Base-by-base conservation (phyloP, 2,329 filamentous ascomycete genomes). In the Penicillium sp. region DNA sequence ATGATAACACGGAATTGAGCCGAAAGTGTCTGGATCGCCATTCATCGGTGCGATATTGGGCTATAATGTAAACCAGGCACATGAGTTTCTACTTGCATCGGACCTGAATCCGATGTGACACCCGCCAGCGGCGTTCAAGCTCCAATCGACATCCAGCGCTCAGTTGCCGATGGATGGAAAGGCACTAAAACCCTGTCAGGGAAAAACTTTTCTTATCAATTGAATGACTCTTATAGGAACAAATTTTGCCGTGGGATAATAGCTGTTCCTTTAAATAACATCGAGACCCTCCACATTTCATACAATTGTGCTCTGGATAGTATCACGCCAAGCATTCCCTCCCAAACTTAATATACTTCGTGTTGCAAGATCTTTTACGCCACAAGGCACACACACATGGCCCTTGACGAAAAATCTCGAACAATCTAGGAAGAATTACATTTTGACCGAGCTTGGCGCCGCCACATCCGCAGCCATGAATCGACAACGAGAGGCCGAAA, bases 401-500 rank as follows among this genome's bases (percentile, higher is more conserved):
- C 8, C 10, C 2, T 43, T 7, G 13, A 43, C 17, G 12, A 35
- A 38, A 13, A 6, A 17, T n/a, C 15, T 56, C 3, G 29, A 25
- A 37, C 8, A 47, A 31, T 13, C 17, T 23, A 37, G n/a, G 21
- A 15, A 33, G 2, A 35, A 29, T 27, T 10, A 38, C 27, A 3
- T 2, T 21, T 27, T 12, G 13, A 35, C 6, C 25, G 13, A 42
- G 21, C 19, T 46, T 43, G 8, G 21, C 13, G 27, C 17, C 12
- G 13, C 21, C 9, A 38, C 15, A 55, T 17, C 19, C 42, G 27
- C 41, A 53, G 61, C 31, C 15, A 72, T 73, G 71, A 69, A 68
- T 60, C 70, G 69, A 43, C 72, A 74, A 62, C 65, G 67, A 57
- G 69, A 62, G 27, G 79, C 78, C 45, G 80, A 82, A 61, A 76